Evolutionary conservation across 2,329 filamentous ascomycete species (phyloP).

Genomic region (Hirsutella thompsonii): DNA sequence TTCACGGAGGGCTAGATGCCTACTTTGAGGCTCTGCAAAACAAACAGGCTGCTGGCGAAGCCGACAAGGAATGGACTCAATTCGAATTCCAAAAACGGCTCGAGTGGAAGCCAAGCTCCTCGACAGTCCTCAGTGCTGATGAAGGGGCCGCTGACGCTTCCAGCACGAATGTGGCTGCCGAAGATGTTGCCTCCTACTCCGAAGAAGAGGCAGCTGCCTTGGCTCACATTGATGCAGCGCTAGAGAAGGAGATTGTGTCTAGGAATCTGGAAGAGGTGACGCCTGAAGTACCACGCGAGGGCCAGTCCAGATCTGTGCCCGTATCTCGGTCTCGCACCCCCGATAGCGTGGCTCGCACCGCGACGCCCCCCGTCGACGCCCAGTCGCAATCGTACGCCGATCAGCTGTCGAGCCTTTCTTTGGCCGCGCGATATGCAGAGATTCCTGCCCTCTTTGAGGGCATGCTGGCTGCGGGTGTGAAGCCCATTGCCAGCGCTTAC

Average conservation of each 20-base stretch:
- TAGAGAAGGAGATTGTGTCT: slow-evolving; percentile 63
- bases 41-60: slow-evolving; percentile 48
- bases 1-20: slow-evolving; percentile 63
- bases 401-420: slow-evolving; percentile 62
- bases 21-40: slow-evolving; percentile 88
- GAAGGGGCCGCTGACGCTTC: slow-evolving; percentile 27
- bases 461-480: slow-evolving; percentile 71
- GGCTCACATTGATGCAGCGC: slow-evolving; percentile 73
- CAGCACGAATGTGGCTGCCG: slow-evolving; percentile 21
- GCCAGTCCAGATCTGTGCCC: slow-evolving; percentile 24
- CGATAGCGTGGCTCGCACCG: slow-evolving; percentile 37
- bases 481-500: slow-evolving; percentile 77
- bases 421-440: slow-evolving; percentile 64
- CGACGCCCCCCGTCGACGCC: slow-evolving; percentile 47
- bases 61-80: slow-evolving; percentile 79
- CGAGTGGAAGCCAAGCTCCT: slow-evolving; percentile 65
- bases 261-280: slow-evolving; percentile 31
- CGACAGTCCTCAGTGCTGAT: slow-evolving; percentile 47
- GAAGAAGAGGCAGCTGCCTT: slow-evolving; percentile 45
- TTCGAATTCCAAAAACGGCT: slow-evolving; percentile 81
- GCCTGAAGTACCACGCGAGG: slow-evolving; percentile 24
- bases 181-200: slow-evolving; percentile 19
- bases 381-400: slow-evolving; percentile 63
- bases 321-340: slow-evolving; percentile 30
- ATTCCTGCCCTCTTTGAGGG: slow-evolving; percentile 86